A percentile compares a stretch with the other conserved stretches of the same genome.
Conservation (phyloP, 441 rosid species). For the Daphne laureola region DNA sequence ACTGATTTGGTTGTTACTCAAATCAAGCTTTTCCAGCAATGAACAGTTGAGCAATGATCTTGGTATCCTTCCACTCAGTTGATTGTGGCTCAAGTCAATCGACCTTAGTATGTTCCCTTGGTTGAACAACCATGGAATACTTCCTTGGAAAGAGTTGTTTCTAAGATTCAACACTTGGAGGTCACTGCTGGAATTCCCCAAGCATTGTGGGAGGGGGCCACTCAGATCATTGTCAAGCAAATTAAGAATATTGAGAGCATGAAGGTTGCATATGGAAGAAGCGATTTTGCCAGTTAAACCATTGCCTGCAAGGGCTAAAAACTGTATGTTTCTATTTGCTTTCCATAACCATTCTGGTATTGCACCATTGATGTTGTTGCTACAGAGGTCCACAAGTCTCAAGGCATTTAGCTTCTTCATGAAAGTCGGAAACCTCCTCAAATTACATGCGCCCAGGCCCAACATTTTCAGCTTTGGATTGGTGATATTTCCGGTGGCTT, state of each 20-base stretch:
- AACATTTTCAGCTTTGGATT: not conserved
- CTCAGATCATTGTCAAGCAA: constrained; percentile 14
- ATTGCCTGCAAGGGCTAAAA: not conserved
- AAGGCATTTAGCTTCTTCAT: not conserved
- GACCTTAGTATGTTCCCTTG: constrained; percentile 6
- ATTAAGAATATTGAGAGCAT: constrained; percentile 14
- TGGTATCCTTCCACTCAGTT: constrained; percentile 19
- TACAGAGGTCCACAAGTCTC: not conserved
- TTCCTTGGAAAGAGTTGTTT: constrained; percentile 20
- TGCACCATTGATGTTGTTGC: constrained; percentile 5
- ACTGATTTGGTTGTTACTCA: constrained; percentile 19
- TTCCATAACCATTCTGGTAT: constrained; percentile 11
- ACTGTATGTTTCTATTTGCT: not conserved
- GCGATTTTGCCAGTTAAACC: constrained; percentile 18
- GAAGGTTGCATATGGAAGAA: constrained; percentile 18
- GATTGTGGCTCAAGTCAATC: constrained; percentile 22
- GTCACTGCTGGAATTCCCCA: constrained; percentile 6
- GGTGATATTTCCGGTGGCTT: not conserved
- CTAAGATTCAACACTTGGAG: constrained; percentile 13
- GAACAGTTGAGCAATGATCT: constrained; percentile 22
- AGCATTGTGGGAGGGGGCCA: constrained; percentile 11
- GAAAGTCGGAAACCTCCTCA: not conserved
- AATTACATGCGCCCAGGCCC: constrained; percentile 1
- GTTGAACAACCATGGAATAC: constrained; percentile 15
- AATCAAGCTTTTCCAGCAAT: constrained; percentile 9